A percentile compares a stretch with the other conserved stretches of the same genome.
Conservation (phyloP, 306 rosid genomes). For the Sindora glabra region DNA sequence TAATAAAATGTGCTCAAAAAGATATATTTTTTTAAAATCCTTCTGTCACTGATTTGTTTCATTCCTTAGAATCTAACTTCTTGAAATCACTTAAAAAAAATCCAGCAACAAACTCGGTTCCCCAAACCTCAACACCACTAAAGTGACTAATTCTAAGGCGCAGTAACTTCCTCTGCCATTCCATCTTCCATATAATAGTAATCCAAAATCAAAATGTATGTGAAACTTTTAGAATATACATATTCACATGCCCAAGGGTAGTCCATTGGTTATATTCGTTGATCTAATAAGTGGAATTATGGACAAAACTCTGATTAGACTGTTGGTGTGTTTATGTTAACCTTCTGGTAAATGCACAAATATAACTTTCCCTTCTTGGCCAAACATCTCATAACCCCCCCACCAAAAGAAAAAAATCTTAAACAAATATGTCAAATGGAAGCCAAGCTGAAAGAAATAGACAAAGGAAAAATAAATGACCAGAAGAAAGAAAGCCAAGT, state of each 20-base stretch:
- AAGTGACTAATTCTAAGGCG: not conserved
- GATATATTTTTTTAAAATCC: not conserved
- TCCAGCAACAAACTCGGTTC: not conserved
- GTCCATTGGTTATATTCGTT: too few species aligned
- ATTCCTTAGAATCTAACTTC: constrained; percentile 3
- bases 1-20: not conserved
- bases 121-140: not conserved
- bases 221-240: not conserved
- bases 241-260: not conserved
- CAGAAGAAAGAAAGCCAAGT: constrained; percentile 1
- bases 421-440: not conserved
- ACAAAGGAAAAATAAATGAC: not conserved
- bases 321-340: not conserved
- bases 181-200: constrained; percentile 1
- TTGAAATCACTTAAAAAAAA: not conserved
- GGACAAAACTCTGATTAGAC: not conserved
- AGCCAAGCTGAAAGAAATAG: constrained; percentile 3
- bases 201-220: not conserved
- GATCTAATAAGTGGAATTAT: too few species aligned
- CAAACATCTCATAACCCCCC: not conserved
- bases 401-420: not conserved
- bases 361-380: not conserved
- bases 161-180: not conserved
- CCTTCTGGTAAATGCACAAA: not conserved
- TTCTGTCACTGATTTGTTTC: not conserved